Evolutionary conservation across 2,329 filamentous ascomycete genomes (phyloP), one percentile per base, ranked within the genome.

Genomic region (Akanthomyces lecanii): DNA sequence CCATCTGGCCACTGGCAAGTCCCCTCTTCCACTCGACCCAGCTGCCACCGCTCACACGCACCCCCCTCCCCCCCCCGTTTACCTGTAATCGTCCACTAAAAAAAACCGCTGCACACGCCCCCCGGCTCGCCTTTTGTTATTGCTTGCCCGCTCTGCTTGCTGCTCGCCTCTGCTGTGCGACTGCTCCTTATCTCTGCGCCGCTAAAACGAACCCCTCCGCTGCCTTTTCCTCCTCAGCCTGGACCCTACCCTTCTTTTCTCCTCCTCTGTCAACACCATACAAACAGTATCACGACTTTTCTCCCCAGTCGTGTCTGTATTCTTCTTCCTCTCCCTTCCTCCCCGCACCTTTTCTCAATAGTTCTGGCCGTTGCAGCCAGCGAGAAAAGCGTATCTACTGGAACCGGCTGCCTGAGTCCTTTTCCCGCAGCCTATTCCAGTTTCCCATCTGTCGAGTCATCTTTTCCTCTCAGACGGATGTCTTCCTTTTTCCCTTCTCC

Each of bases 131-230:
- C 21, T 30, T 30, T 21, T 60, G 45, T 60, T 60, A 36, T 61
- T 61, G 50, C 58, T 52, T 60, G 57, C 44, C 33, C 33, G 33
- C 21, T 28, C 6, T 50, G 47, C 47, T 38, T 53, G 16, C 28
- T 30, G 16, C 50, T 36, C n/a, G 14, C 30, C 30, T 48, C 18
- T 23, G 21, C 44, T 38, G 42, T 58, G 44, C 55, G 33, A 50
- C 54, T 21, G 53, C 25, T 51, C 58, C 57, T 61, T 61, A 61
- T 61, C 59, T 47, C 25, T 28, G 25, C 18, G 48, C 50, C 50
- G 59, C 59, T 61, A 61, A 61, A 61, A 61, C 59, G 51, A 61
- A 54, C 59, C 59, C 59, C 59, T 61, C 59, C 51, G 59, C 59
- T 61, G 38, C 50, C 42, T 54, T 38, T 60, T 21, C 53, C 42